These are phyloP conservation scores for Nidula niveotomentosa DNA, from an alignment of 1,284 basidiomycete genomes.

Conservation along the genomic window DNA sequence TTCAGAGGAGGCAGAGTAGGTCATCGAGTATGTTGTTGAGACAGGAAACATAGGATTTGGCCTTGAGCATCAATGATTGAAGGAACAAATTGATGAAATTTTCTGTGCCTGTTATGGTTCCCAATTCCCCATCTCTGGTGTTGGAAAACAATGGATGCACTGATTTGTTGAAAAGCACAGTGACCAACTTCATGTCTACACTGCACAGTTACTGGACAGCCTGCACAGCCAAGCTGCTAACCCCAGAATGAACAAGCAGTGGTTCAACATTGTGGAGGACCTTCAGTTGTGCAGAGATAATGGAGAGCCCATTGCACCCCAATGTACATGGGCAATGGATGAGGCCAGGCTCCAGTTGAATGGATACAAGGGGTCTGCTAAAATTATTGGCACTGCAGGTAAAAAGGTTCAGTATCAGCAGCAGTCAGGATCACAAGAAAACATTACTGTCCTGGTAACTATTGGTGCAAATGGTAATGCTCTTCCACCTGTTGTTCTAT, in stretches of 20 bases:
- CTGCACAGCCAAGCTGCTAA: not conserved
- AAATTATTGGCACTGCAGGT: slow-evolving; percentile 13
- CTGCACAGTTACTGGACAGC: not conserved
- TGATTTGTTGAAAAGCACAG: not conserved
- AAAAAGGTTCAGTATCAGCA: slow-evolving; percentile 19
- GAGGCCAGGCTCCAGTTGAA: slow-evolving; percentile 27
- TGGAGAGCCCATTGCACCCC: not conserved
- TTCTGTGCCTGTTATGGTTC: not conserved
- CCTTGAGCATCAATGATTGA: not conserved
- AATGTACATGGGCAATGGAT: slow-evolving; percentile 30
- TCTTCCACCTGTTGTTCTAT: slow-evolving; percentile 22
- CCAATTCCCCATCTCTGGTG: not conserved
- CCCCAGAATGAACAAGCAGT: not conserved
- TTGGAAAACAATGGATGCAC: not conserved
- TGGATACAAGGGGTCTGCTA: slow-evolving; percentile 11
- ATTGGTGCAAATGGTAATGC: slow-evolving; percentile 31
- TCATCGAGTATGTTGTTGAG: too few relatives aligned
- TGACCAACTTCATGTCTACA: not conserved
- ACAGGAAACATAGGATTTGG: too few relatives aligned
- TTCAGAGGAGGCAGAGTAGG: too few relatives aligned
- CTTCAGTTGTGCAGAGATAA: not conserved
- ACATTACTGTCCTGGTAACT: slow-evolving; percentile 31
- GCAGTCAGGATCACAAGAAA: slow-evolving; percentile 25
- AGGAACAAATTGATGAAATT: not conserved
- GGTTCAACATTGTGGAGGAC: not conserved